Conservation (phyloP, 2,329 filamentous ascomycete genomes). For the Oidium heveae region DNA sequence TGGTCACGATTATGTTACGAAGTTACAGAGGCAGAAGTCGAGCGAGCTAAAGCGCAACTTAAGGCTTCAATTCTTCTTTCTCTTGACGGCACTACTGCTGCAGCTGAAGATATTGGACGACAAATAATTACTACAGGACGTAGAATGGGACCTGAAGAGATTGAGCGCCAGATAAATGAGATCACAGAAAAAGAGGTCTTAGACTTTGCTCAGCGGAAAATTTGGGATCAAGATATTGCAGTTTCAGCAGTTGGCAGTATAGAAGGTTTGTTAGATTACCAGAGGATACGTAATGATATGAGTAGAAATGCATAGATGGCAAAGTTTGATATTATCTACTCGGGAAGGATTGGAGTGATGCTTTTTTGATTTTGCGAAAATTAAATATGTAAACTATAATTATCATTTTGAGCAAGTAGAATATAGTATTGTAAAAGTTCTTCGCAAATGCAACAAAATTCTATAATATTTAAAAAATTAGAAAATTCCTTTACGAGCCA, state of each 20-base stretch:
- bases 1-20: conserved; percentile 85
- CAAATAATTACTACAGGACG: conserved; percentile 95
- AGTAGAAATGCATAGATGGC: conserved; percentile 35
- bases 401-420: too few relatives aligned
- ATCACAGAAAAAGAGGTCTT: conserved; percentile 95
- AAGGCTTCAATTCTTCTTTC: conserved; percentile 96
- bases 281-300: conserved; percentile 61
- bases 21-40: conserved; percentile 73
- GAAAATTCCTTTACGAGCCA: too few relatives aligned
- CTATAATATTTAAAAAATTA: too few relatives aligned
- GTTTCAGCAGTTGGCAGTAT: conserved; percentile 82
- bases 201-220: conserved; percentile 78
- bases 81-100: conserved; percentile 87
- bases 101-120: conserved; percentile 94
- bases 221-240: conserved; percentile 95
- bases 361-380: too few relatives aligned
- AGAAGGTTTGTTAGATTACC: conserved; percentile 58
- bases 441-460: too few relatives aligned
- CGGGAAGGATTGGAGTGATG: too few relatives aligned
- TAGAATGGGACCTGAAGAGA: conserved; percentile 73
- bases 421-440: too few relatives aligned
- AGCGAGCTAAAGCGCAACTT: conserved; percentile 96
- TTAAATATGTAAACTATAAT: too few relatives aligned
- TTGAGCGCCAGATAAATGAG: conserved; percentile 69
- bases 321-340: too few relatives aligned